A percentile compares a stretch with the other conserved stretches of the same genome.
These are phyloP conservation scores for Suhomyces vadensis DNA, from an alignment of 805 yeast genomes.

Conservation along the genomic window DNA sequence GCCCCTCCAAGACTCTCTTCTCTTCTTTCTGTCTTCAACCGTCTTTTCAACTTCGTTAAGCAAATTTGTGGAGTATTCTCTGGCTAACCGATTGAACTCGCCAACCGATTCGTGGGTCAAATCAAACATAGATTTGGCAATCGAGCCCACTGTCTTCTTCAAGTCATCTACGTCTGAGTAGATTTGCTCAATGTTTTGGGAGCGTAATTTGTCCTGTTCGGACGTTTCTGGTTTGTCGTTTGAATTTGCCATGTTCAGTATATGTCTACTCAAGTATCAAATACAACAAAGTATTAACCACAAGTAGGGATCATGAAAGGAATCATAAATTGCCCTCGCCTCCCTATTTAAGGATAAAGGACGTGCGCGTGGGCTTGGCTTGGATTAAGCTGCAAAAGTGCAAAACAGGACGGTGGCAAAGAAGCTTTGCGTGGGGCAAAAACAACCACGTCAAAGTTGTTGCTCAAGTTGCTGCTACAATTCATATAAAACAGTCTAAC, in stretches of 20 bases:
- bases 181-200: conserved; percentile 24
- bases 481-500: too few species aligned
- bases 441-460: too few species aligned
- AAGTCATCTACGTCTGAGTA: conserved; percentile 26
- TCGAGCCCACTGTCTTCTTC: conserved; percentile 24
- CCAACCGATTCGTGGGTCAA: conserved; percentile 22
- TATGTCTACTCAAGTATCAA: too few species aligned
- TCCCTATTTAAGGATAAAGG: background rate
- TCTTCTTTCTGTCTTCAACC: background rate
- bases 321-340: background rate
- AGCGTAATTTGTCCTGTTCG: conserved; percentile 9
- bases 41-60: conserved; percentile 13
- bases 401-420: conserved; percentile 1
- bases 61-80: conserved; percentile 20
- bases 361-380: background rate
- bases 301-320: background rate
- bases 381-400: conserved; percentile 2
- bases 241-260: background rate
- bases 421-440: too few species aligned
- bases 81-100: conserved; percentile 25
- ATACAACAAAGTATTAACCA: too few species aligned
- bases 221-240: conserved; percentile 2
- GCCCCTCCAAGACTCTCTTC: background rate
- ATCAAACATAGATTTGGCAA: conserved; percentile 27
- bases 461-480: too few species aligned